A percentile compares a stretch with the other conserved stretches of the same genome.
phyloP scores from a whole-genome alignment of 2,329 filamentous ascomycete species.

The Botrytis deweyae region DNA sequence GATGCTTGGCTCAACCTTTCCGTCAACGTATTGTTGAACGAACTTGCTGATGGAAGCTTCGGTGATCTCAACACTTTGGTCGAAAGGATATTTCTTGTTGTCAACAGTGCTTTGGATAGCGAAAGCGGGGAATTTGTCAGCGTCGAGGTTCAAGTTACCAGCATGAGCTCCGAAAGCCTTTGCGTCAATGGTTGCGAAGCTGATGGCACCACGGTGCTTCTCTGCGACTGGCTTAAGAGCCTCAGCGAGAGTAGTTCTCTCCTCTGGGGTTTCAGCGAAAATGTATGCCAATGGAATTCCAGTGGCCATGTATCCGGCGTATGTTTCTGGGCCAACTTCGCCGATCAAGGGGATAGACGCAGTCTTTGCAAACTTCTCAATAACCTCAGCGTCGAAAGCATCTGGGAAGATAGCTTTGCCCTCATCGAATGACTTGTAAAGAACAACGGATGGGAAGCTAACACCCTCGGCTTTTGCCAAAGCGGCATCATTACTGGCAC shows the following conservation, averaged over 20 bases:
- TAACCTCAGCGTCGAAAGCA: constrained; percentile 76
- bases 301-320: constrained; percentile 89
- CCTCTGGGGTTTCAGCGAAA: constrained; percentile 88
- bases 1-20: constrained; percentile 92
- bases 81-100: constrained; percentile 96
- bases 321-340: constrained; percentile 96
- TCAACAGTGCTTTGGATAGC: constrained; percentile 94
- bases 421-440: constrained; percentile 98
- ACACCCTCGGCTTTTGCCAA: constrained; percentile 90
- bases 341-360: constrained; percentile 87
- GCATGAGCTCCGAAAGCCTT: constrained; percentile 92
- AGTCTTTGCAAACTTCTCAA: constrained; percentile 80
- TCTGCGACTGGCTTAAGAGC: constrained; percentile 82
- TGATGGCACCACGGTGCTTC: constrained; percentile 90
- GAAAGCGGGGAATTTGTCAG: constrained; percentile 93
- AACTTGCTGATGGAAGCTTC: constrained; percentile 70
- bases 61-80: constrained; percentile 78
- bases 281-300: constrained; percentile 95
- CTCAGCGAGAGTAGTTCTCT: constrained; percentile 76
- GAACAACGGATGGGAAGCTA: constrained; percentile 79
- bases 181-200: constrained; percentile 97
- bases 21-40: constrained; percentile 78
- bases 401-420: constrained; percentile 83
- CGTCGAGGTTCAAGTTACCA: constrained; percentile 94
- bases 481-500: constrained; percentile 76